A percentile compares a stretch with the other conserved stretches of the same genome.
Conservation (phyloP, 2,329 filamentous ascomycete genomes). For the Botryotinia globosa region DNA sequence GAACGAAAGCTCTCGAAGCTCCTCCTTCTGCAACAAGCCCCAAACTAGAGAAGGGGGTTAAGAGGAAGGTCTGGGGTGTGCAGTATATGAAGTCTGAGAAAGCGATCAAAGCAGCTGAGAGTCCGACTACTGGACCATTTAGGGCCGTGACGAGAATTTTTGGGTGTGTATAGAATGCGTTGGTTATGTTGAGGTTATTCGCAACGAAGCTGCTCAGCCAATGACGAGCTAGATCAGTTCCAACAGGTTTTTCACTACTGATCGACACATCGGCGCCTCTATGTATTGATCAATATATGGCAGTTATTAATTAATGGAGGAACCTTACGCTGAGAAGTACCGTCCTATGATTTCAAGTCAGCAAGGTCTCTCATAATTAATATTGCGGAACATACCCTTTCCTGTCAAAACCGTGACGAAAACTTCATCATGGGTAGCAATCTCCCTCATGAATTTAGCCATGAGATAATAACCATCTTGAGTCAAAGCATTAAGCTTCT, state of each 20-base stretch:
- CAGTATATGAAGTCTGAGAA: slow-evolving; percentile 93
- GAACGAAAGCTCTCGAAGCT: slow-evolving; percentile 73
- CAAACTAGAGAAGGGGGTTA: slow-evolving; percentile 87
- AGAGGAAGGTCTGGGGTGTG: slow-evolving; percentile 74
- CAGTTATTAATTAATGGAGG: neutral
- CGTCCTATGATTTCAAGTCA: slow-evolving; percentile 39
- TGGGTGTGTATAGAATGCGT: slow-evolving; percentile 87
- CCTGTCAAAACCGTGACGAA: slow-evolving; percentile 81
- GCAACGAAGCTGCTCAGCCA: slow-evolving; percentile 72
- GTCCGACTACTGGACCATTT: slow-evolving; percentile 87
- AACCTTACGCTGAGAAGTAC: slow-evolving; percentile 78
- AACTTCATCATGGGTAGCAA: slow-evolving; percentile 76
- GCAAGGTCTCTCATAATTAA: neutral
- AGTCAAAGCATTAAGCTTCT: slow-evolving; percentile 83
- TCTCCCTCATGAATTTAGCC: slow-evolving; percentile 68
- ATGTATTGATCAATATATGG: slow-evolving; percentile 24
- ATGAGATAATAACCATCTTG: slow-evolving; percentile 74
- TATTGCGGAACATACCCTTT: slow-evolving; percentile 58
- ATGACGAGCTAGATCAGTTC: slow-evolving; percentile 45
- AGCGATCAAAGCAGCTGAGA: slow-evolving; percentile 78
- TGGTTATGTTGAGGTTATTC: slow-evolving; percentile 85
- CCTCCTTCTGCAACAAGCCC: slow-evolving; percentile 89
- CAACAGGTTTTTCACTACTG: slow-evolving; percentile 44
- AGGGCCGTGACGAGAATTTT: slow-evolving; percentile 90
- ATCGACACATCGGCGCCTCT: slow-evolving; percentile 78